Evolutionary conservation across 2,329 filamentous ascomycete genomes (phyloP).

Genomic region (Botrytis fragariae): DNA sequence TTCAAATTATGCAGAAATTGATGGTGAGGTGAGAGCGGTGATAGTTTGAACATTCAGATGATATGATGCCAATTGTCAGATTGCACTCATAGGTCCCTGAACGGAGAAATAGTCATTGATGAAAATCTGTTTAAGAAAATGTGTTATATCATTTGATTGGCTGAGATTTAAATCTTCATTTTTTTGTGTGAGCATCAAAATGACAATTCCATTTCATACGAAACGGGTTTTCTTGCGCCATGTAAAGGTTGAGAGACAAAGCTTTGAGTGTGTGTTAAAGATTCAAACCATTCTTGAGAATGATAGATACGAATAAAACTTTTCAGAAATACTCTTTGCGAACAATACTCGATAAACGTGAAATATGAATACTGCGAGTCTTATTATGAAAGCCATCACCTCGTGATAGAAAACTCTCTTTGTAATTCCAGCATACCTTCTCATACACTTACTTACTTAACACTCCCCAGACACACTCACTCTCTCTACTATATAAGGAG

Average conservation of each 20-base stretch:
- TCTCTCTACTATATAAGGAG: neutral
- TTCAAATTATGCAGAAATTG: rapidly evolving
- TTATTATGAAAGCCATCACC: neutral
- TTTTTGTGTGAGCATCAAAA: neutral
- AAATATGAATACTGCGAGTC: neutral
- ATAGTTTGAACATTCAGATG: neutral
- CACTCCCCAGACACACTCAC: neutral
- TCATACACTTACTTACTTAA: no score
- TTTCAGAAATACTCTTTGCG: no score
- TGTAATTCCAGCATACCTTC: no score
- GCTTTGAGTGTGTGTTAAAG: neutral
- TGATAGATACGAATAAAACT: neutral
- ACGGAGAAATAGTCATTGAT: neutral
- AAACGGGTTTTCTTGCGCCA: no score
- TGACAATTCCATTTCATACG: no score
- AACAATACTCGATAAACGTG: neutral
- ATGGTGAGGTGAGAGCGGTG: neutral
- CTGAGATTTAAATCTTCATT: no score
- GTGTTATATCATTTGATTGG: no score
- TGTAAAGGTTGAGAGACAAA: neutral
- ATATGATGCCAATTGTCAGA: neutral
- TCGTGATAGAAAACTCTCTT: neutral
- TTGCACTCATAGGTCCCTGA: neutral
- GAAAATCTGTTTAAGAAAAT: no score
- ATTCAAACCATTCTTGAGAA: neutral